Evolutionary conservation across 768 basidiomycete species (phyloP).

Genomic region (Lanmaoa rubissima): DNA sequence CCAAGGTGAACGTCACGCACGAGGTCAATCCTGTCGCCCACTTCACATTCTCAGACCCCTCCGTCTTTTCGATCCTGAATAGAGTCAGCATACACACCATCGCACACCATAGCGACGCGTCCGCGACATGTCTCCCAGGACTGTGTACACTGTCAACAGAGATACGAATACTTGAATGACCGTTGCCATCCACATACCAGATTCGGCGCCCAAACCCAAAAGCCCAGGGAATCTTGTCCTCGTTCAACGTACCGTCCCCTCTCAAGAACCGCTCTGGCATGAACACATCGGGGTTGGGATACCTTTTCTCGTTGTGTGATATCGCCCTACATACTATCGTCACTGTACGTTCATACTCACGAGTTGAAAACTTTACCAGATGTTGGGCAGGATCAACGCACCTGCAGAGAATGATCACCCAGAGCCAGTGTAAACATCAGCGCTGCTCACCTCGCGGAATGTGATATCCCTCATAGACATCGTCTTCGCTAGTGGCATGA

Average conservation of each 20-base stretch:
- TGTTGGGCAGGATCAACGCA: slow-evolving; percentile 7
- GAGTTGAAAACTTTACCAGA: slow-evolving; percentile 3
- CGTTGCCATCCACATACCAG: slow-evolving; percentile 18
- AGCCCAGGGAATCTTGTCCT: slow-evolving; percentile 5
- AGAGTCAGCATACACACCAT: slow-evolving; percentile 16
- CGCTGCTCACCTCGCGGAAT: slow-evolving; percentile 27
- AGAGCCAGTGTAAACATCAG: too few relatives aligned
- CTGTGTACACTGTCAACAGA: too few relatives aligned
- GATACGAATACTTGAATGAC: neutral
- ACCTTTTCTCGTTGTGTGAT: slow-evolving; percentile 37
- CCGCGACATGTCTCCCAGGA: slow-evolving; percentile 23
- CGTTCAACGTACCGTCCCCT: slow-evolving; percentile 15
- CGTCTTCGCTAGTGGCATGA: slow-evolving; percentile 37
- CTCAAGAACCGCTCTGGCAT: slow-evolving; percentile 39
- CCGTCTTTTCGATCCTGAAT: slow-evolving; percentile 19
- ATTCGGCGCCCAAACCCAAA: slow-evolving; percentile 26
- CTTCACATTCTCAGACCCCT: slow-evolving; percentile 16
- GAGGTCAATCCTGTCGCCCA: slow-evolving; percentile 16
- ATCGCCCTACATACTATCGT: slow-evolving; percentile 35
- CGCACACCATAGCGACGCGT: slow-evolving; percentile 23
- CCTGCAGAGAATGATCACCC: neutral
- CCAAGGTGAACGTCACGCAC: slow-evolving; percentile 4
- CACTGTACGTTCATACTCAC: neutral
- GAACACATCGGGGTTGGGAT: slow-evolving; percentile 34
- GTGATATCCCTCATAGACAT: slow-evolving; percentile 35